Conservation (phyloP, 345 rosid species). For the Camelina laxa region DNA sequence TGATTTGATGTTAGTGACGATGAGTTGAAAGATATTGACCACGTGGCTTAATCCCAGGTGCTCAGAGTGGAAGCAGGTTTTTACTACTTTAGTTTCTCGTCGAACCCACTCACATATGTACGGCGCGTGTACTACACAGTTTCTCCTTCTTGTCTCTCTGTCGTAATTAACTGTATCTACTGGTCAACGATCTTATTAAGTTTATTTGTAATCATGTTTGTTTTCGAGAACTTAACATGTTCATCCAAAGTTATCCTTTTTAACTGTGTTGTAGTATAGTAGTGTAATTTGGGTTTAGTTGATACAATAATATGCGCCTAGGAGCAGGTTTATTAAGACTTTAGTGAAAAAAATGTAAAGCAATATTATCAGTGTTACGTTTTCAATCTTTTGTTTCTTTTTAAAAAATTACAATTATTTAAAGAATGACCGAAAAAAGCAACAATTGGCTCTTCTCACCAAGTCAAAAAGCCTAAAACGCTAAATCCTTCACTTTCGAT, state of each 20-base stretch:
- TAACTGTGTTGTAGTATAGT: background rate
- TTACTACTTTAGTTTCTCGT: conserved; percentile 7
- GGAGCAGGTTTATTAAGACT: conserved; percentile 29
- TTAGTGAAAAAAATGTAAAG: conserved; percentile 35
- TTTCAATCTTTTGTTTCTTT: conserved; percentile 17
- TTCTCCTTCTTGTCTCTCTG: background rate
- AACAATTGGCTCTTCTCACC: conserved; percentile 39
- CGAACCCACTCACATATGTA: background rate
- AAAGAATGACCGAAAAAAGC: conserved; percentile 34
- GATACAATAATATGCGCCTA: background rate
- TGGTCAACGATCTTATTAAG: conserved; percentile 12
- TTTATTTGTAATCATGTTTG: no score
- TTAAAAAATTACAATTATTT: conserved; percentile 27
- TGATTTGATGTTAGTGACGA: background rate
- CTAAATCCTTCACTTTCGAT: conserved; percentile 40
- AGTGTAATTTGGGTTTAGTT: background rate
- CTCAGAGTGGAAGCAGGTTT: conserved; percentile 45
- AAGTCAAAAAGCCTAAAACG: conserved; percentile 52
- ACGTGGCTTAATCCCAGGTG: conserved; percentile 41
- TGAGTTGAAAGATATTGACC: background rate
- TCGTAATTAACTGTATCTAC: background rate
- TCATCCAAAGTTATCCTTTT: background rate
- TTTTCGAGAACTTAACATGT: conserved; percentile 10
- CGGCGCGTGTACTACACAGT: conserved; percentile 29
- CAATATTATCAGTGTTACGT: conserved; percentile 24